Evolutionary conservation across 768 basidiomycete genomes (phyloP), one percentile per base, ranked within the genome.

Genomic region (Tremella fuciformis): DNA sequence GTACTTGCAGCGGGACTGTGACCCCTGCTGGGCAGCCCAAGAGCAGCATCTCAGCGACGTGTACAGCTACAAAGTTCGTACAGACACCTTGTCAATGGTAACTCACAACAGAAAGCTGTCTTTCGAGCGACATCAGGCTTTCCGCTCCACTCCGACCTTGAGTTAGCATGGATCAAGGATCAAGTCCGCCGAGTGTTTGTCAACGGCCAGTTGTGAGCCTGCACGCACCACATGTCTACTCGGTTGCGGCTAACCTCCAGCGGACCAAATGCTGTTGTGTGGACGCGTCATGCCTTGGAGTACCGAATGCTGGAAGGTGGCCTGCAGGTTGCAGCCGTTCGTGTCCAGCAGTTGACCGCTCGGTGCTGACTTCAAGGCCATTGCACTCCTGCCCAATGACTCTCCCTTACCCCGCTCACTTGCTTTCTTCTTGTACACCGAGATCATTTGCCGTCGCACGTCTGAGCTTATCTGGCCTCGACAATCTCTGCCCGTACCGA

Each of bases 251-350:
- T n/a, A n/a, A 24, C n/a, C 4, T 52, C 11, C 38, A 60, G 58
- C 37, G 42, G 58, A 2, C 8, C 21, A 19, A 55, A 53, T 26
- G 58, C 29, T 11, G 9, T 7, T 24, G 16, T n/a, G 22, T 60
- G 53, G 53, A 60, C 58, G 13, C 18, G 18, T 13, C 18, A 55
- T 13, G 34, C 41, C 18, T 37, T 60, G 49, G 46, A 26, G 25
- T 60, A 60, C 38, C 40, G 58, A 6, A 46, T 60, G 42, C 24
- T n/a, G 22, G 48, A 60, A 48, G 58, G 58, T 9, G 21, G 19
- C 18, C 39, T 34, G 7, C 29, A 49, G 13, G 8, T 34, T 6
- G 58, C 58, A 3, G 58, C 58, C n/a, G 58, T 60, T 46, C 22
- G n/a, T 15, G 42, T 46, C 42, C 42, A 46, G 16, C 42, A 46